Evolutionary conservation across 805 yeast genomes (phyloP).

Genomic region (Saccharomycopsis fibuligera): DNA sequence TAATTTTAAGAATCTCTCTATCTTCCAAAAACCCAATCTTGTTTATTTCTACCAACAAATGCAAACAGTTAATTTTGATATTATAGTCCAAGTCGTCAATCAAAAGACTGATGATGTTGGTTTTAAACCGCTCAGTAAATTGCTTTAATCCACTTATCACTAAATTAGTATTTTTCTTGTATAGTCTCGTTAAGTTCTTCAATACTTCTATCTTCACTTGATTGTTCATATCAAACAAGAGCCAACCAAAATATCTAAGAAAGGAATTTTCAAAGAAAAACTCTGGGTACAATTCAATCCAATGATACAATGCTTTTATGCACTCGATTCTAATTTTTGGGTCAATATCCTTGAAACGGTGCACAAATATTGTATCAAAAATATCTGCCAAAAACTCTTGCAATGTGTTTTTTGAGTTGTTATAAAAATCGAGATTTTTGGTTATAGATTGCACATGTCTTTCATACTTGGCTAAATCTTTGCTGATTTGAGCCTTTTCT

Average conservation of each 20-base stretch:
- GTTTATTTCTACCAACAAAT: conserved; percentile 48
- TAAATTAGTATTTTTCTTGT: conserved; percentile 31
- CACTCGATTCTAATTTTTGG: conserved; percentile 66
- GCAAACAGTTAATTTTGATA: conserved; percentile 47
- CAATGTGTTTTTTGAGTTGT: conserved; percentile 45
- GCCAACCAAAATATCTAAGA: conserved; percentile 78
- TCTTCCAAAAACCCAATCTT: conserved; percentile 60
- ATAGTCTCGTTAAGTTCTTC: conserved; percentile 45
- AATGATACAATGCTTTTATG: conserved; percentile 51
- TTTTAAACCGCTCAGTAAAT: conserved; percentile 69
- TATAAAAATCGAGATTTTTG: conserved; percentile 35
- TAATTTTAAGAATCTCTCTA: conserved; percentile 41
- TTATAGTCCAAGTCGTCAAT: conserved; percentile 46
- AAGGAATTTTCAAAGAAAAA: conserved; percentile 62
- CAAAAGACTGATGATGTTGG: conserved; percentile 59
- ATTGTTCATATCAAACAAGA: conserved; percentile 63
- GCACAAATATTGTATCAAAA: conserved; percentile 59
- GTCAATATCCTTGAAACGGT: conserved; percentile 77
- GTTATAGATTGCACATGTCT: conserved; percentile 43
- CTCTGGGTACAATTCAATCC: conserved; percentile 71
- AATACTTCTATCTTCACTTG: conserved; percentile 61
- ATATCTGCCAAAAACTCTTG: conserved; percentile 59
- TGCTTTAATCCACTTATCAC: conserved; percentile 64
- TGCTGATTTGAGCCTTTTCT: conserved; percentile 28
- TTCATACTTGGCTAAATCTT: conserved; percentile 29